A percentile compares a stretch with the other conserved stretches of the same genome.
phyloP scores from a whole-genome alignment of 225 moss, liverwort and hornwort genomes.

The Pseudoscleropodium purum region DNA sequence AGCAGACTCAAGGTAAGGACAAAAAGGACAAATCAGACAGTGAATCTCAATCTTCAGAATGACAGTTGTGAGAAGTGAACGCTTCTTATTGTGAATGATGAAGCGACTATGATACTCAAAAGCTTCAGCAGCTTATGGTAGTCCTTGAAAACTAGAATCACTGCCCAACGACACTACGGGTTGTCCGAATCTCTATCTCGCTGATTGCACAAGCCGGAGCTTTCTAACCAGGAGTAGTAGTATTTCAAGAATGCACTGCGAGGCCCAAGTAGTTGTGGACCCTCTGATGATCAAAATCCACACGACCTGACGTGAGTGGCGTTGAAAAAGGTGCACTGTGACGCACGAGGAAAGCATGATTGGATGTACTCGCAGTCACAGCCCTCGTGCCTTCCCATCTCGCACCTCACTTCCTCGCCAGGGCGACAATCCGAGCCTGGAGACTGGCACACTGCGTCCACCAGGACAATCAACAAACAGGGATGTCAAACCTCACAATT shows the following conservation, averaged over 20 bases:
- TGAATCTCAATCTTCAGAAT: not conserved
- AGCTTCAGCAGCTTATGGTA: not conserved
- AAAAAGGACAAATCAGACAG: no score
- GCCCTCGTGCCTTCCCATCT: slow-evolving; percentile 30
- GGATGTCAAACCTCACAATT: not conserved
- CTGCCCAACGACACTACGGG: not conserved
- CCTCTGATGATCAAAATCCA: slow-evolving; percentile 7
- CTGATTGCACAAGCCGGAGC: not conserved
- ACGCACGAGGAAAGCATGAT: slow-evolving; percentile 36
- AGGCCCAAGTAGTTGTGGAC: not conserved
- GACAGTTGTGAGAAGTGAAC: not conserved
- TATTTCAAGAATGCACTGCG: not conserved
- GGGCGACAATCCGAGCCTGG: slow-evolving; percentile 28
- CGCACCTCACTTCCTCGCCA: slow-evolving; percentile 40
- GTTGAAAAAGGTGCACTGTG: slow-evolving; percentile 26
- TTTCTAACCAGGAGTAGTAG: not conserved
- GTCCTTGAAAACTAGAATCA: not conserved
- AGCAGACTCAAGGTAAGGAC: not conserved
- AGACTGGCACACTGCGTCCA: slow-evolving; percentile 35
- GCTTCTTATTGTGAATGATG: not conserved
- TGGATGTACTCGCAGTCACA: slow-evolving; percentile 41
- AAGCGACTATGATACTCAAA: not conserved
- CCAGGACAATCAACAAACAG: not conserved
- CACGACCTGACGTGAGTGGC: slow-evolving; percentile 21
- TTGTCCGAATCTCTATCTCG: not conserved